phyloP scores from a whole-genome alignment of 2,329 filamentous ascomycete species.

The Paracamarosporium sp. region DNA sequence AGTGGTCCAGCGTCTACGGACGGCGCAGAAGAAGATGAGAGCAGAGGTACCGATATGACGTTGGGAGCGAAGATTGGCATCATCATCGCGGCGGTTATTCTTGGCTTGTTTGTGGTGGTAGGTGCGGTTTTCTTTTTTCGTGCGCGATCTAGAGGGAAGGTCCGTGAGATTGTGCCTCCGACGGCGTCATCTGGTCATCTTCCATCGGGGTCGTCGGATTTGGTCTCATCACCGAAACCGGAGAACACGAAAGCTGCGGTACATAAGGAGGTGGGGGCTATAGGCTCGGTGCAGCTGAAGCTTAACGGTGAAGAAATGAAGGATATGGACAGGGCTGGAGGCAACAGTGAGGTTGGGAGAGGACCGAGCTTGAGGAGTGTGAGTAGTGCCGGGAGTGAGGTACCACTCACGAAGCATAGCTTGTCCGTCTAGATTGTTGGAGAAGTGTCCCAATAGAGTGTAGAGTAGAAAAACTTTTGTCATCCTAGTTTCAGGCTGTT shows the following conservation, averaged over 20 bases:
- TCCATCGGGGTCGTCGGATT: not conserved
- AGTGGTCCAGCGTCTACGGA: not conserved
- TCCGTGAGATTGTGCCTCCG: constrained; percentile 13
- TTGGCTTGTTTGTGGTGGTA: constrained; percentile 9
- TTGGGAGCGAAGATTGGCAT: constrained; percentile 17
- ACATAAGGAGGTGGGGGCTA: not conserved
- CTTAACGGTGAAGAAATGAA: constrained; percentile 6
- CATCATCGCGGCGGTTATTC: constrained; percentile 8
- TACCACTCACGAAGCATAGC: constrained; percentile 10
- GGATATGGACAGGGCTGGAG: constrained; percentile 9
- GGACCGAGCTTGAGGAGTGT: constrained; percentile 6
- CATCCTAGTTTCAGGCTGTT: no score
- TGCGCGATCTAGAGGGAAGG: constrained; percentile 16
- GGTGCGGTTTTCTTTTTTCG: constrained; percentile 14
- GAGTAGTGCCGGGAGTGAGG: constrained; percentile 8
- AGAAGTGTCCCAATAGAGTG: not conserved
- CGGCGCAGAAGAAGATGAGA: not conserved
- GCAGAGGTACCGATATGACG: not conserved
- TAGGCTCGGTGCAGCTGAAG: not conserved
- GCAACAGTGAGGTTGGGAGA: constrained; percentile 4
- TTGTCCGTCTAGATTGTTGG: constrained; percentile 3
- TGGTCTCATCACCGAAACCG: not conserved
- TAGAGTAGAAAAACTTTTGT: no score
- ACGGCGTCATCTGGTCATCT: not conserved
- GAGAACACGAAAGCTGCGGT: not conserved